Conservation (phyloP, 257 asterid species). For the Solanum corneliomulleri region DNA sequence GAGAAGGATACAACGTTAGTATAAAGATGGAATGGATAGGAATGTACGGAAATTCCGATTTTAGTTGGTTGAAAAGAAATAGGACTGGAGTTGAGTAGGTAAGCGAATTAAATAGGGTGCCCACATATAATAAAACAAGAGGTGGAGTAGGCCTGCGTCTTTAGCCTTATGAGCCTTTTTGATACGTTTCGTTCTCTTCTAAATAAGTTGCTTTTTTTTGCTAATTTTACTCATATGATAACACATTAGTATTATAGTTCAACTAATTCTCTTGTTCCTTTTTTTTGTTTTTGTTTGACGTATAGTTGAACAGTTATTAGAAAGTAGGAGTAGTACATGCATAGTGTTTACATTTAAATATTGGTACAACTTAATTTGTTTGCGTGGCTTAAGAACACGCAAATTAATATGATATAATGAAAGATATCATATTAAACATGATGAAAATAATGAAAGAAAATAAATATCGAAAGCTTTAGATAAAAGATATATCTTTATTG, state of each 20-base stretch:
- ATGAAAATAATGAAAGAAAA: no score
- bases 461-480: fast-evolving
- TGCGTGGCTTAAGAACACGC: neutral
- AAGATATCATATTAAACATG: no score
- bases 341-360: neutral
- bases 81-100: neutral
- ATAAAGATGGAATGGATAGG: neutral
- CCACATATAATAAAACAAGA: neutral
- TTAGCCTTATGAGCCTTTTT: neutral
- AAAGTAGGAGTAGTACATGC: neutral
- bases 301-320: neutral
- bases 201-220: neutral
- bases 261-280: neutral
- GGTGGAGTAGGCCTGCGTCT: neutral
- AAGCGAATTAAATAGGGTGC: neutral
- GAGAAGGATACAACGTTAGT: neutral
- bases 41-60: neutral
- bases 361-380: neutral
- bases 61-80: neutral
- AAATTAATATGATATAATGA: neutral
- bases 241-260: neutral
- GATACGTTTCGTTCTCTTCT: neutral
- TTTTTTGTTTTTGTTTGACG: neutral
- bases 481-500: fast-evolving
- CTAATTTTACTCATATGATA: neutral